A percentile compares a stretch with the other conserved stretches of the same genome.
These are phyloP conservation scores for Cystofilobasidium ferigula DNA, from an alignment of 768 basidiomycete species.

Conservation along the genomic window DNA sequence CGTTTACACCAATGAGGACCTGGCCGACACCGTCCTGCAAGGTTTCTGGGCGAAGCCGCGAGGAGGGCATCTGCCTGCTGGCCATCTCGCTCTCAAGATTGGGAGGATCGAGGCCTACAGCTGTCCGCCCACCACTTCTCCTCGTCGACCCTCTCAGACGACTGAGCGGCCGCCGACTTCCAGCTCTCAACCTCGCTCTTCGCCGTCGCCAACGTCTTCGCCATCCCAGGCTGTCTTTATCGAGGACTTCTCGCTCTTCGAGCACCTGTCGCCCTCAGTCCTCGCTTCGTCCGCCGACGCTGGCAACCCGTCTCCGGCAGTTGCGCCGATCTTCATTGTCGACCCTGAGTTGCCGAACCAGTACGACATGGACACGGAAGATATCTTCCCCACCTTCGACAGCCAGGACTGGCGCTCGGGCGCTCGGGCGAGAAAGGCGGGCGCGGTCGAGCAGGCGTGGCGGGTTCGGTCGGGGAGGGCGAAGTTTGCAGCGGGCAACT, in stretches of 20 bases:
- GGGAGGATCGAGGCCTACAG: conserved; percentile 26
- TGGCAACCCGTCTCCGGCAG: conserved; percentile 27
- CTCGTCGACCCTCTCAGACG: background rate
- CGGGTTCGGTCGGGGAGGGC: conserved; percentile 25
- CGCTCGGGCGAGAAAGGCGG: background rate
- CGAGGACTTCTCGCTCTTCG: conserved; percentile 32
- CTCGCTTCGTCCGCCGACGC: conserved; percentile 5
- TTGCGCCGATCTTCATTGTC: conserved; percentile 56
- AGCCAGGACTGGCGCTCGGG: conserved; percentile 27
- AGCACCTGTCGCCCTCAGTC: conserved; percentile 28
- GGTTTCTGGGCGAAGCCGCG: conserved; percentile 31
- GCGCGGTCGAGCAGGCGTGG: conserved; percentile 33
- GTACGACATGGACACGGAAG: conserved; percentile 39
- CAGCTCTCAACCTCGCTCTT: background rate
- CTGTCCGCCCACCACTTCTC: background rate
- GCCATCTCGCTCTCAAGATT: conserved; percentile 31
- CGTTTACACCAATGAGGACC: conserved; percentile 28
- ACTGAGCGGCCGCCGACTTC: background rate
- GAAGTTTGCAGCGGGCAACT: background rate
- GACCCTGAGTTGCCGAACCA: conserved; percentile 57
- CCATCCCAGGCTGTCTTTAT: background rate
- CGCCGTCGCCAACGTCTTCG: background rate
- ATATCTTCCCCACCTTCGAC: conserved; percentile 33
- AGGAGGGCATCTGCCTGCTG: conserved; percentile 29
- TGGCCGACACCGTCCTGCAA: background rate